These are phyloP conservation scores for Immersiella caudata DNA, from an alignment of 495 filamentous ascomycete species.

Conservation along the genomic window DNA sequence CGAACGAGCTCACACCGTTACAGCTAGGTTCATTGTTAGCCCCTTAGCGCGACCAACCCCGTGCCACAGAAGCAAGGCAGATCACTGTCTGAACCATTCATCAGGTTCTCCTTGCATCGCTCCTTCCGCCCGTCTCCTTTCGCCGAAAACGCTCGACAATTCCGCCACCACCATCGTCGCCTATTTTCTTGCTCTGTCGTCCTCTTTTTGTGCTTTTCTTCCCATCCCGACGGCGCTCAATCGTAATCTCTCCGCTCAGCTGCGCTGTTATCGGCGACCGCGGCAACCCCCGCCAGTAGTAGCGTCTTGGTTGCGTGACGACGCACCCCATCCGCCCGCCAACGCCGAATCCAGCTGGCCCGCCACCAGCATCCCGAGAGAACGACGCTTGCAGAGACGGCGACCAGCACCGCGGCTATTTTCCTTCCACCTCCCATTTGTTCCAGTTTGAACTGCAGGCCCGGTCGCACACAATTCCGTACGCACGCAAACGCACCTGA, in stretches of 20 bases:
- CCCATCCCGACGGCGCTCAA: not conserved
- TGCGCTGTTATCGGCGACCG: slow-evolving; percentile 14
- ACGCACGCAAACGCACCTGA: not conserved
- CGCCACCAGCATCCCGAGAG: not conserved
- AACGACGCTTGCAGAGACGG: not conserved
- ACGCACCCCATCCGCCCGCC: slow-evolving; percentile 10
- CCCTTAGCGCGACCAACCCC: not conserved
- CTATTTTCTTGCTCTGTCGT: slow-evolving; percentile 3
- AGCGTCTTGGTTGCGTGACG: not conserved
- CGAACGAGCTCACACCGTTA: not conserved
- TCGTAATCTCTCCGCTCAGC: slow-evolving; percentile 1
- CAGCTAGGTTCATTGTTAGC: not conserved
- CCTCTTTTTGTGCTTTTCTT: slow-evolving; percentile 11
- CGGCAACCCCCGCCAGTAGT: not conserved
- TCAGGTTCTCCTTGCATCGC: slow-evolving; percentile 1
- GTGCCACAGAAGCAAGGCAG: not conserved
- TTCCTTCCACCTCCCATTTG: not conserved
- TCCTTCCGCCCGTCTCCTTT: slow-evolving; percentile 3
- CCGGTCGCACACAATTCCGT: not conserved
- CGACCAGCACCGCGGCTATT: not conserved
- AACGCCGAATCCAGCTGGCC: slow-evolving; percentile 14
- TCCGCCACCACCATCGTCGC: not conserved
- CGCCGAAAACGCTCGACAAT: slow-evolving; percentile 9
- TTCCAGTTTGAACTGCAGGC: not conserved
- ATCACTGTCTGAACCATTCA: not conserved